Percentiles rank a stretch among this genome's conserved stretches.
Conservation (phyloP, 2,329 filamentous ascomycete species). For the Grosmannia penicillata region DNA sequence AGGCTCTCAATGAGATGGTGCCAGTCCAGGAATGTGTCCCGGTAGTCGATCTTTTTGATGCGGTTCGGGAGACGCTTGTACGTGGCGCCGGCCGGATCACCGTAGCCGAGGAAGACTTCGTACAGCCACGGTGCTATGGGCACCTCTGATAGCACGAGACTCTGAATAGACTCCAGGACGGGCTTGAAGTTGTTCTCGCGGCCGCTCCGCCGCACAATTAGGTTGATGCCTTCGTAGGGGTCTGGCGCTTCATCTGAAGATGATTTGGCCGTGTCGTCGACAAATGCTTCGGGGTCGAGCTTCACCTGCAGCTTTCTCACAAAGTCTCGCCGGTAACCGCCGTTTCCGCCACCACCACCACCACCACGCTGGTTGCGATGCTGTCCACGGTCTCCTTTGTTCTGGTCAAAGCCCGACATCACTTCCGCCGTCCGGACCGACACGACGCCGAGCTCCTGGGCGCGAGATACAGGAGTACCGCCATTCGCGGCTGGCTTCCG, state of each 20-base stretch:
- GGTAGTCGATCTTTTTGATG: constrained; percentile 68
- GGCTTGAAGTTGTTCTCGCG: constrained; percentile 97
- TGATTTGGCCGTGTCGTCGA: constrained; percentile 56
- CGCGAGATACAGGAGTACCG: constrained; percentile 25
- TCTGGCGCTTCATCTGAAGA: constrained; percentile 55
- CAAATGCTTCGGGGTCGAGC: constrained; percentile 66
- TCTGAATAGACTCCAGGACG: constrained; percentile 81
- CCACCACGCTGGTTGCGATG: constrained; percentile 45
- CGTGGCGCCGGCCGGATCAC: constrained; percentile 74
- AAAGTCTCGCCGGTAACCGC: constrained; percentile 38
- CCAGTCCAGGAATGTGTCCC: constrained; percentile 93
- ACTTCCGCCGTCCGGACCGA: constrained; percentile 72
- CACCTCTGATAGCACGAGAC: constrained; percentile 69
- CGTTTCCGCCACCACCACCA: constrained; percentile 30
- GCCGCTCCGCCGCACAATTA: constrained; percentile 68
- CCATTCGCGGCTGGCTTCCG: constrained; percentile 39
- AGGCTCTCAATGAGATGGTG: constrained; percentile 82
- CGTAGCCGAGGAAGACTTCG: constrained; percentile 95
- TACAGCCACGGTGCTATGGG: constrained; percentile 84
- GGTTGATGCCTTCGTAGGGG: constrained; percentile 71
- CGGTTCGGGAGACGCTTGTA: constrained; percentile 72
- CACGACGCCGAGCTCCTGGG: constrained; percentile 51
- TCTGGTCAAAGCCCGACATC: constrained; percentile 71
- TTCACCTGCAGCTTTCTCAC: constrained; percentile 63
- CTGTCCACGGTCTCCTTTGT: constrained; percentile 37